phyloP scores from a whole-genome alignment of 371 early-diverging fungal species.

The Mucor sp. region DNA sequence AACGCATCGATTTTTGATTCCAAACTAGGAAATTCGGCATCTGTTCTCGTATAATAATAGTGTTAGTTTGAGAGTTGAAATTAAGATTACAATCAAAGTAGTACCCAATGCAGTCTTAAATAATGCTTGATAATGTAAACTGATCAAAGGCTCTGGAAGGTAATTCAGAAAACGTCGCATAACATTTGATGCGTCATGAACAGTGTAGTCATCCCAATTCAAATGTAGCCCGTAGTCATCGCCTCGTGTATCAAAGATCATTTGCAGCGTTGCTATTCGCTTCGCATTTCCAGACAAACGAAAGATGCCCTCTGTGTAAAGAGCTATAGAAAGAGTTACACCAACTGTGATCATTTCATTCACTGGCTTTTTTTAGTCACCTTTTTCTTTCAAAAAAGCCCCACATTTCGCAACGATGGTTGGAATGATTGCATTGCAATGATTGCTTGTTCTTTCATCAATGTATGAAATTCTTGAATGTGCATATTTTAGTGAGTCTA shows the following conservation, averaged over 20 bases:
- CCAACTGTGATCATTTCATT: neutral
- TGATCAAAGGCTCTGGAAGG: conserved; percentile 64
- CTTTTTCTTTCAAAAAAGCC: conserved; percentile 55
- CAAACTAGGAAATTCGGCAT: conserved; percentile 35
- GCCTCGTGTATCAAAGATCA: conserved; percentile 53
- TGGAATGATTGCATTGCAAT: conserved; percentile 52
- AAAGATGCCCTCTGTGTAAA: conserved; percentile 58
- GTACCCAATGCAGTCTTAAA: conserved; percentile 54
- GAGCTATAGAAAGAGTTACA: conserved; percentile 21
- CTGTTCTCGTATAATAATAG: conserved; percentile 7
- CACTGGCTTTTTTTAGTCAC: conserved; percentile 26
- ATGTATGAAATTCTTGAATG: conserved; percentile 38
- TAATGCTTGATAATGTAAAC: conserved; percentile 48
- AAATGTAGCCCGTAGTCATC: conserved; percentile 55
- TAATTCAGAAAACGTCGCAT: conserved; percentile 66
- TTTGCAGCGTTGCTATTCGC: conserved; percentile 57
- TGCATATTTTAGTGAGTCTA: conserved; percentile 42
- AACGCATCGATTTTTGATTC: conserved; percentile 52
- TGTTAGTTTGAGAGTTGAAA: neutral
- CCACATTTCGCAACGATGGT: conserved; percentile 61
- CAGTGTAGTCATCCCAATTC: conserved; percentile 60
- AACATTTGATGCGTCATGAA: conserved; percentile 70
- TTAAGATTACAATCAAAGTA: conserved; percentile 19
- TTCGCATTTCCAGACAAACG: conserved; percentile 68
- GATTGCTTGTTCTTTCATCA: conserved; percentile 24